Conservation (phyloP, 371 early-diverging fungal genomes). For the Mucor irregularis region DNA sequence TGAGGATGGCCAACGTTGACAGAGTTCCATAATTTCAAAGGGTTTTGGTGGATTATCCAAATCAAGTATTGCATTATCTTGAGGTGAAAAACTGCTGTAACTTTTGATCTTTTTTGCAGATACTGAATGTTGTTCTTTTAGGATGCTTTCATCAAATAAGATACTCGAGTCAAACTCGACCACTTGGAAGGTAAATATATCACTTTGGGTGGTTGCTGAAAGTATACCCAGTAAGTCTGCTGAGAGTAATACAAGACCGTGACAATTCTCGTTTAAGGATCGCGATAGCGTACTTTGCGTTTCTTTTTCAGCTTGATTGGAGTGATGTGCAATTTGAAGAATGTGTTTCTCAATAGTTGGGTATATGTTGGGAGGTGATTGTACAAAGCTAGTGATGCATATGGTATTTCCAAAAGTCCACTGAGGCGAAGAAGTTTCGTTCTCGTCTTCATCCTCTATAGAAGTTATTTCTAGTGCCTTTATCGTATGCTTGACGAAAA, state of each 20-base stretch:
- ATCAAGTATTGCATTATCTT: constrained; percentile 6
- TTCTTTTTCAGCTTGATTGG: constrained; percentile 26
- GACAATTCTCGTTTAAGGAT: constrained; percentile 4
- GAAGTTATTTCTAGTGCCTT: constrained; percentile 2
- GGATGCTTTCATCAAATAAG: too few relatives aligned
- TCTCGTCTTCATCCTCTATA: constrained; percentile 9
- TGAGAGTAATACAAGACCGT: constrained; percentile 17
- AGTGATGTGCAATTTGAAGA: constrained; percentile 15
- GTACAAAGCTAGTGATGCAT: constrained; percentile 34
- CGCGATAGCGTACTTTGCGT: constrained; percentile 14
- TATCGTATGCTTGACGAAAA: constrained; percentile 21
- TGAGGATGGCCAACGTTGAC: constrained; percentile 30
- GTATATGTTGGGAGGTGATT: constrained; percentile 44
- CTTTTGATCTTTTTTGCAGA: background rate
- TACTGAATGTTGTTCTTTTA: too few relatives aligned
- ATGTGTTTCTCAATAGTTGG: constrained; percentile 50
- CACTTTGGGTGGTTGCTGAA: constrained; percentile 4
- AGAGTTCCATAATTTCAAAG: constrained; percentile 26
- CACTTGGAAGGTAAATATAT: constrained; percentile 18
- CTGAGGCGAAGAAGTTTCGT: background rate
- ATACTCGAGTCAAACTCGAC: constrained; percentile 5
- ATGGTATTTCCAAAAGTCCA: constrained; percentile 23
- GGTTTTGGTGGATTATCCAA: constrained; percentile 16
- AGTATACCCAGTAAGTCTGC: constrained; percentile 18
- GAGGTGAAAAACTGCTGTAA: background rate